A percentile compares a stretch with the other conserved stretches of the same genome.
Evolutionary conservation across 1,284 basidiomycete species (phyloP).

Genomic region (Austroboletus novae-zelandiae): DNA sequence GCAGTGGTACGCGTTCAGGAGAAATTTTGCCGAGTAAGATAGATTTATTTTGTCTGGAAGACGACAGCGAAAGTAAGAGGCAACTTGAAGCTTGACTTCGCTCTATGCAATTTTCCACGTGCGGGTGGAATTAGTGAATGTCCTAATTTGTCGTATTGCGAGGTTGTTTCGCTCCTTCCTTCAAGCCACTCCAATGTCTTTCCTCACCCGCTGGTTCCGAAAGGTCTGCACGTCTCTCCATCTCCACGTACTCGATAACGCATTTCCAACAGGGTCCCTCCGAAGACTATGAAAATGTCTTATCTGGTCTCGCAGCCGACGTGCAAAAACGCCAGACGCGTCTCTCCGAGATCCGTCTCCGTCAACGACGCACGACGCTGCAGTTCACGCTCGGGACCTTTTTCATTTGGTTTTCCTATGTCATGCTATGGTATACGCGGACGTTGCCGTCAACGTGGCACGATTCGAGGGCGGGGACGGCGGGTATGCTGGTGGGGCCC

Average conservation of each 20-base stretch:
- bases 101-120: neutral
- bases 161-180: constrained; percentile 1
- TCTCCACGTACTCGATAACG: neutral
- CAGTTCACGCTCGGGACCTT: constrained; percentile 83
- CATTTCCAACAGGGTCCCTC: constrained; percentile 14
- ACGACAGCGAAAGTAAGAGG: too few relatives aligned
- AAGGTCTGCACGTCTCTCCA: constrained; percentile 20
- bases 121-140: too few relatives aligned
- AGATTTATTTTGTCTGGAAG: too few relatives aligned
- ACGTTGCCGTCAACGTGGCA: constrained; percentile 48
- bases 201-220: constrained; percentile 28
- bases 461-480: constrained; percentile 42
- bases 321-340: constrained; percentile 75
- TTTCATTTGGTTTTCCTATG: constrained; percentile 78
- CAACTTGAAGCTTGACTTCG: neutral
- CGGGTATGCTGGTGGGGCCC: constrained; percentile 70
- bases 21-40: too few relatives aligned
- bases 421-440: constrained; percentile 78
- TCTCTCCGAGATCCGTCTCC: constrained; percentile 84
- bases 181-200: constrained; percentile 21
- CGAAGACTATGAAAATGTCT: constrained; percentile 72
- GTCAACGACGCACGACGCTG: constrained; percentile 81
- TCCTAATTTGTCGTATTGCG: constrained; percentile 13
- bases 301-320: constrained; percentile 61
- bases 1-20: too few relatives aligned